Base-by-base conservation (phyloP, 352 stramenopile genomes). In the Phytophthora europaea region DNA sequence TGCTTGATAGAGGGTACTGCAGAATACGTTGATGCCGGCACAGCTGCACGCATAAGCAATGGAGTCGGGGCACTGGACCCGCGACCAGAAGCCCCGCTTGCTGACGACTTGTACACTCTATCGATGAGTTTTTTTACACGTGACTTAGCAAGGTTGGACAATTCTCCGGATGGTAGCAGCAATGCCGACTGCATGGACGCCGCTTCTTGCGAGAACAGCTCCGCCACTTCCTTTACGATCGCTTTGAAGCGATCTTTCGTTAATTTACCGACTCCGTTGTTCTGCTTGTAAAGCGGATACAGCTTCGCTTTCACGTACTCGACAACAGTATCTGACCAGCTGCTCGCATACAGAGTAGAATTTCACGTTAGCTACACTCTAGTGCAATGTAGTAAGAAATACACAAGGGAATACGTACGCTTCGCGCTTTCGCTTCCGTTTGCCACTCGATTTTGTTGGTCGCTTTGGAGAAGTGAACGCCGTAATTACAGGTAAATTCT, bases 261-360 rank as follows among this genome's bases (percentile, higher is more conserved):
- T 56, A 96, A 79, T 16, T 83, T 81, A n/a, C 65, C 71, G 23
- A 60, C 57, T 3, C 84, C 82, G 20, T 75, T 76, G 38, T 67
- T 79, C 18, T 89, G 73, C 31, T 94, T 94, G 78, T 94, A 94
- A 3, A 92, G 62, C 1, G 89, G 89, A 61, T 96, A 94, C 22
- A 96, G 54, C 65, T 94, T 94, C 1, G 68, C 72, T 48, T 95
- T 96, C 12, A 95, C 86, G 36, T 95, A 94, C 52, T 89, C 82
- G n/a, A 94, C 82, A 9, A 86, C 86, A 10, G 76, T 67, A 23
- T 81, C 63, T 0, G 73, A 78, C 84, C 83, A 93, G 15, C 81
- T 91, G 40, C 28, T 69, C 36, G 23, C 15, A 60, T 26, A 9
- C 18, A 31, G 28, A 31, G 28, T 31, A 73, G 38, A 66, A n/a